Evolutionary conservation across 306 rosid genomes (phyloP), one percentile per base, ranked within the genome.

Genomic region (Prunus mongolica): DNA sequence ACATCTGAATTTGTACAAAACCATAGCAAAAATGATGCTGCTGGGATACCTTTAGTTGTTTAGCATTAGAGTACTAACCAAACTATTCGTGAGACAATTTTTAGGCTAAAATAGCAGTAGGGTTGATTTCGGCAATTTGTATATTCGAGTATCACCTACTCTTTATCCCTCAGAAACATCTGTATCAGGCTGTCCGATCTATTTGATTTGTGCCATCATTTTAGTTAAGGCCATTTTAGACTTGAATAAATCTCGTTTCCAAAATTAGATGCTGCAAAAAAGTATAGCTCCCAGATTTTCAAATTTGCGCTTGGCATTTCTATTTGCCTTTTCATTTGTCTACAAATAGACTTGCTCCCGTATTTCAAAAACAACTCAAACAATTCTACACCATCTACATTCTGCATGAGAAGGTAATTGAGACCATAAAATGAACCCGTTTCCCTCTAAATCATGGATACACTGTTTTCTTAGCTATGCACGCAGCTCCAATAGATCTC

Each of bases 401-500:
- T 52, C 20, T 54, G 7, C 58, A 54, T 6, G 10, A 18, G 57
- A 52, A 52, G 22, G 58, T 52, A 52, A 52, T 18, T 52, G 14
- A 52, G 22, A 52, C 15, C n/a, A 52, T 18, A 52, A 47, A 52
- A 52, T 52, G 58, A 52, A 52, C 20, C 22, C n/a, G 58, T 15
- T 52, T 52, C 22, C n/a, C 58, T 18, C 22, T 6, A 52, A 52
- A 18, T 6, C 4, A 3, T 56, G 62, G 4, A 6, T 52, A 25
- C 65, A 22, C 49, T 58, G 63, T 65, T 63, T 73, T 50, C 6
- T 20, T 32, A 66, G 30, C 76, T 93, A 41, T 86, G 91, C 41
- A 90, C 92, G 18, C 15, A 0, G 87, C 89, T 72, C 75, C 88
- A 9, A 81, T 89, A 62, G 18, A 93, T 18, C 5, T 82, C 75